Base-by-base conservation (phyloP, 2,329 filamentous ascomycete species). In the Epichloe amarillans region DNA sequence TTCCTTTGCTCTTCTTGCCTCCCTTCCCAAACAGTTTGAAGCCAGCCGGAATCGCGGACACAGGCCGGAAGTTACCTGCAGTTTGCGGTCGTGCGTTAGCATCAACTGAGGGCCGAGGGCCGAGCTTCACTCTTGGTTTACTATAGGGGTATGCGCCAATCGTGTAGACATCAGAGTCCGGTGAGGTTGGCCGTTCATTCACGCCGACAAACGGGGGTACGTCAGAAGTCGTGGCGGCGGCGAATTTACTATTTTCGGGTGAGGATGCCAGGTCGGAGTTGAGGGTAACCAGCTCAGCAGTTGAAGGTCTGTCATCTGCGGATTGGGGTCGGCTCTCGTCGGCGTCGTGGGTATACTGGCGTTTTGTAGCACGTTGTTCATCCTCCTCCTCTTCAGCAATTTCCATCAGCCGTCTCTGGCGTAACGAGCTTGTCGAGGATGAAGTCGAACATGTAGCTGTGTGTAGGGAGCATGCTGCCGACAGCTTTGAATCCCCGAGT, bases 301-400 rank as follows among this genome's bases (percentile, higher is more conserved):
- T 53, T 21, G 55, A 55, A 19, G 53, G 55, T 46, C 51, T 48
- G 14, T 56, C 60, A 39, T 52, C 62, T 46, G 66, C 62, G 39
- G 67, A 61, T 37, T 62, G 54, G 11, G 61, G 55, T 21, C 58
- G 54, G 17, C 61, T 58, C 33, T 58, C 60, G 47, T 60, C 59
- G 46, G 68, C 66, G 58, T 77, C 68, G 61, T 76, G 72, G 19
- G 74, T 70, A 2, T 76, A 81, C 60, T 82, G 74, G 50, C 79
- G 72, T 60, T 82, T 83, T 41, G 69, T 70, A 30, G 79, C 72
- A n/a, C 65, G 64, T 55, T 78, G 68, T 53, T 83, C 80, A 60
- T 95, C 89, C 62, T 94, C 88, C 50, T 84, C 86, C 69, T 93
- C 87, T 68, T 97, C 93, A n/a, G 85, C 83, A 64, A 97, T 96